Percentiles rank a stretch among this genome's conserved stretches.
These are phyloP conservation scores for Hygrocybe coccinea DNA, from an alignment of 768 basidiomycete genomes.

Conservation along the genomic window DNA sequence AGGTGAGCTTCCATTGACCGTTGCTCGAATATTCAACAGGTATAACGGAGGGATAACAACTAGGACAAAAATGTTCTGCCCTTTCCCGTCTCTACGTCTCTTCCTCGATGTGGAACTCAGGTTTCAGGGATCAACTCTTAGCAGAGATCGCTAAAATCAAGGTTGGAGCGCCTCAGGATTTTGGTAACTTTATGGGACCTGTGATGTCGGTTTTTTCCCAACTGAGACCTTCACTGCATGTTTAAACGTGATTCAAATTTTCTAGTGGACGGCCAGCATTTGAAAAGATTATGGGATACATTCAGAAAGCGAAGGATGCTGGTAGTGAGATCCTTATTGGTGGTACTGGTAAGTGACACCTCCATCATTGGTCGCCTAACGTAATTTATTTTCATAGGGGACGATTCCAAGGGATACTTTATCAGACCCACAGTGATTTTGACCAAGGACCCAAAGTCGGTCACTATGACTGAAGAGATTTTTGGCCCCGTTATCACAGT, in stretches of 20 bases:
- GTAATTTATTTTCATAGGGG: slow-evolving; percentile 41
- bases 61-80: slow-evolving; percentile 96
- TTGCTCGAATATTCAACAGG: not conserved
- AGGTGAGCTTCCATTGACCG: slow-evolving; percentile 40
- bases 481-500: slow-evolving; percentile 96
- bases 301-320: slow-evolving; percentile 78
- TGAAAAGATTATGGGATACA: slow-evolving; percentile 79
- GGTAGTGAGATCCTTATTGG: slow-evolving; percentile 91
- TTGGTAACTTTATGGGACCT: slow-evolving; percentile 88
- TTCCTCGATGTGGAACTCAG: slow-evolving; percentile 72
- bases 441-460: slow-evolving; percentile 81
- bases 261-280: slow-evolving; percentile 77
- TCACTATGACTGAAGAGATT: slow-evolving; percentile 93
- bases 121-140: slow-evolving; percentile 80
- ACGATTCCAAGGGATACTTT: slow-evolving; percentile 90
- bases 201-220: slow-evolving; percentile 63
- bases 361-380: not conserved
- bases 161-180: slow-evolving; percentile 72
- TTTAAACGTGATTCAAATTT: not conserved
- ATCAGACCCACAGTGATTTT: slow-evolving; percentile 92
- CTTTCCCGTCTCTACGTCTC: slow-evolving; percentile 89
- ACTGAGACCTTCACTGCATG: not conserved
- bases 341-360: slow-evolving; percentile 54
- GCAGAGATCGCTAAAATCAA: slow-evolving; percentile 78
- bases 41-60: not conserved